phyloP scores from a whole-genome alignment of 768 basidiomycete genomes.

The Mycena latifolia region DNA sequence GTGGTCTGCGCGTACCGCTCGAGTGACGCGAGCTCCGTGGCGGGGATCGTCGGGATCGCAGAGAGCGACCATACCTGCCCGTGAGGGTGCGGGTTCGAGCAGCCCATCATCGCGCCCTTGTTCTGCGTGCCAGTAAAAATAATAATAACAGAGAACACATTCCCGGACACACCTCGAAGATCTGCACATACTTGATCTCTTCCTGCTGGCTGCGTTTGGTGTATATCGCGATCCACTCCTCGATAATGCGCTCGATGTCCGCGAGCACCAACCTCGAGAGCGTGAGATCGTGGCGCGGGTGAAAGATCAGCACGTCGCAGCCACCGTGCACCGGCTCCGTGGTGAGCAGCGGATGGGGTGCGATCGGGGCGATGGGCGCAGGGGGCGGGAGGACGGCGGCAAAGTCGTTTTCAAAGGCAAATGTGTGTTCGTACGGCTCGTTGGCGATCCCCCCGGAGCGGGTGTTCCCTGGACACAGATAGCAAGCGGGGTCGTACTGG shows the following conservation, averaged over 20 bases:
- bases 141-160: not conserved
- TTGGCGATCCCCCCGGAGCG: conserved; percentile 81
- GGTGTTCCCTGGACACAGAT: conserved; percentile 89
- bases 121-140: conserved; percentile 61
- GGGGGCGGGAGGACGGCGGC: conserved; percentile 81
- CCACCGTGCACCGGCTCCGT: conserved; percentile 79
- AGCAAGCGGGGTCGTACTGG: conserved; percentile 79
- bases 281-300: conserved; percentile 88
- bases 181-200: conserved; percentile 87
- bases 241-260: conserved; percentile 75
- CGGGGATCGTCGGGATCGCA: conserved; percentile 75
- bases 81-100: conserved; percentile 95
- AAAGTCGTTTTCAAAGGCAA: conserved; percentile 86
- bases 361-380: conserved; percentile 61
- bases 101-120: conserved; percentile 96
- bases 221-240: conserved; percentile 82
- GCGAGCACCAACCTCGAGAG: conserved; percentile 70
- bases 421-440: conserved; percentile 74
- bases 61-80: conserved; percentile 91
- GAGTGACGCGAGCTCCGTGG: conserved; percentile 73
- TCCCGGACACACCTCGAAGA: conserved; percentile 77
- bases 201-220: conserved; percentile 66
- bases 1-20: conserved; percentile 57
- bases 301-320: conserved; percentile 92
- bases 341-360: conserved; percentile 71